Conservation (phyloP, 192 early-diverging fungal genomes). For the Coemansia interrupta region DNA sequence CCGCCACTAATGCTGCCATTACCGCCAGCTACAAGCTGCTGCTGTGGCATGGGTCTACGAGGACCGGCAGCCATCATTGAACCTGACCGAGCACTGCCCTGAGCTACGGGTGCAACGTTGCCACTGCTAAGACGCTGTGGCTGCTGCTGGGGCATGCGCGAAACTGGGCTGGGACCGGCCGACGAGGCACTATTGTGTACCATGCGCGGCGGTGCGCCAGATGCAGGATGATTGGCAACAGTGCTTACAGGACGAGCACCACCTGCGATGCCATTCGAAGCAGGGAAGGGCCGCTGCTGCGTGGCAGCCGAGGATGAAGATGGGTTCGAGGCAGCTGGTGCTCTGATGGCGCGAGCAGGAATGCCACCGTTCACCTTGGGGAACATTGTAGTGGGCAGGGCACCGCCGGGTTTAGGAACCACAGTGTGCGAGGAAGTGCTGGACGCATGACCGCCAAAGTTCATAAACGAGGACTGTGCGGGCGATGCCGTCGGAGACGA, state of each 20-base stretch:
- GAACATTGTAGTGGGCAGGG: not conserved
- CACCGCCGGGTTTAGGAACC: not conserved
- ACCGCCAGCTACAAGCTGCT: not conserved
- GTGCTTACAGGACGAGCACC: not conserved
- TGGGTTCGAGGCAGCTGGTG: not conserved
- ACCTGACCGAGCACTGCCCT: not conserved
- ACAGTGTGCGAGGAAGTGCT: not conserved
- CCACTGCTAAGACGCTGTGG: slow-evolving; percentile 6
- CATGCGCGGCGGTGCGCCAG: slow-evolving; percentile 4
- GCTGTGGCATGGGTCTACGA: not conserved
- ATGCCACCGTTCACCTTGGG: not conserved
- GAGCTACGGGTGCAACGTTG: not conserved
- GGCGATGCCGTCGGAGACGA: slow-evolving; percentile 15
- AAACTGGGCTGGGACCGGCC: not conserved
- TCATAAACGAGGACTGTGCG: slow-evolving; percentile 14
- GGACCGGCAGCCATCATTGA: not conserved
- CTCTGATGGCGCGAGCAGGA: not conserved
- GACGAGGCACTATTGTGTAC: not conserved
- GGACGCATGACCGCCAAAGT: not conserved
- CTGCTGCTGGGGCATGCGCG: slow-evolving; percentile 4
- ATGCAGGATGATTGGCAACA: not conserved
- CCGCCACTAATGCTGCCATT: too few relatives aligned
- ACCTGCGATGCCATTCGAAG: not conserved
- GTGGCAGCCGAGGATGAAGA: not conserved
- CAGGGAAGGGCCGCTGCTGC: not conserved